These are phyloP conservation scores for Colletotrichum neosansevieriae DNA, from an alignment of 2,329 filamentous ascomycete species.

Conservation along the genomic window DNA sequence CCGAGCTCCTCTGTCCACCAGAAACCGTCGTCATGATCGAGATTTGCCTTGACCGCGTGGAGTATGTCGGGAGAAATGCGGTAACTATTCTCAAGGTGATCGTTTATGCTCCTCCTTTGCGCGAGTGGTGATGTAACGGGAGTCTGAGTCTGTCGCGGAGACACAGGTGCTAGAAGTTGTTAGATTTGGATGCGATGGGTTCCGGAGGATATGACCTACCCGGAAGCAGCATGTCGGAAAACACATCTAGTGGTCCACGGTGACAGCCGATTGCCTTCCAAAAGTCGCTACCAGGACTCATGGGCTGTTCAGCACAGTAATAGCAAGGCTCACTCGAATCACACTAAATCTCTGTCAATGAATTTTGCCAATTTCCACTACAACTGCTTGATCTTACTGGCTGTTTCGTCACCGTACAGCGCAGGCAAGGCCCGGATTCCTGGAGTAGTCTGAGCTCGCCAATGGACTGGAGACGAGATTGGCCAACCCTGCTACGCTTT, in stretches of 20 bases:
- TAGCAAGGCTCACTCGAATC: conserved; percentile 63
- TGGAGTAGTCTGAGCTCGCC: conserved; percentile 65
- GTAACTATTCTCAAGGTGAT: conserved; percentile 62
- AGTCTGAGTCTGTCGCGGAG: conserved; percentile 63
- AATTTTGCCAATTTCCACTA: neutral
- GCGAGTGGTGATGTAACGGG: conserved; percentile 64
- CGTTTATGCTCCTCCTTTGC: conserved; percentile 63
- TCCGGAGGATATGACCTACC: conserved; percentile 50
- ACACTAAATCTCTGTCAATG: conserved; percentile 54
- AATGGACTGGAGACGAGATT: conserved; percentile 67
- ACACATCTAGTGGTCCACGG: conserved; percentile 59
- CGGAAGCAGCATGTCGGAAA: conserved; percentile 64
- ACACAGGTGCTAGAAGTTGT: conserved; percentile 54
- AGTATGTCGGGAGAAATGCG: conserved; percentile 54
- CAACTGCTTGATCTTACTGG: conserved; percentile 53
- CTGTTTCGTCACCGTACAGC: conserved; percentile 61
- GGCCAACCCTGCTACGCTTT: conserved; percentile 65
- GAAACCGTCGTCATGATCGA: conserved; percentile 68
- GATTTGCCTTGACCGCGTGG: conserved; percentile 56
- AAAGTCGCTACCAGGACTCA: conserved; percentile 55
- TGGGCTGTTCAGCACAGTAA: conserved; percentile 56
- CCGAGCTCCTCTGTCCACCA: conserved; percentile 68
- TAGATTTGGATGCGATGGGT: neutral
- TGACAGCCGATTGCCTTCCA: conserved; percentile 66
- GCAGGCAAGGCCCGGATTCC: conserved; percentile 62